Conservation (phyloP, 2,329 filamentous ascomycete species). For the Neodidymelliopsis sp. region DNA sequence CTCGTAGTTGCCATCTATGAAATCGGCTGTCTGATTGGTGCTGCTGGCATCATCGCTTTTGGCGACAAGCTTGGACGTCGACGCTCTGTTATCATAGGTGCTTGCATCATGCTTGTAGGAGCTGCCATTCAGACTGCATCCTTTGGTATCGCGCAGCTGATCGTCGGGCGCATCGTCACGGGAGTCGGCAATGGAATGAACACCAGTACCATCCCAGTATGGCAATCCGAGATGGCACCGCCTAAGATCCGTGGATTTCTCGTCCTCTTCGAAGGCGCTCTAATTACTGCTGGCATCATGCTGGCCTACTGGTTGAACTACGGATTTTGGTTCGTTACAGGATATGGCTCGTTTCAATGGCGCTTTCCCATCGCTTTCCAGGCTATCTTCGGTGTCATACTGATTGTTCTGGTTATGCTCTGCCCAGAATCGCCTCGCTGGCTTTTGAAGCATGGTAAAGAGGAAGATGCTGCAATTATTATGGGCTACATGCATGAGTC, state of each 20-base stretch:
- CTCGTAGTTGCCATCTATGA: not conserved
- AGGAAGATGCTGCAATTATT: constrained; percentile 28
- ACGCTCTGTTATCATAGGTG: not conserved
- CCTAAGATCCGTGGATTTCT: constrained; percentile 42
- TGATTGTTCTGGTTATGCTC: constrained; percentile 55
- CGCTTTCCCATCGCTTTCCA: constrained; percentile 58
- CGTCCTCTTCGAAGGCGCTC: constrained; percentile 50
- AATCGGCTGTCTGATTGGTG: not conserved
- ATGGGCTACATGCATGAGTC: not conserved
- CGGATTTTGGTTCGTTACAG: constrained; percentile 42
- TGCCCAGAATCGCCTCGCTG: constrained; percentile 56
- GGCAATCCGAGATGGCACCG: constrained; percentile 50
- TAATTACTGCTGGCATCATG: constrained; percentile 47
- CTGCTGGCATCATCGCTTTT: not conserved
- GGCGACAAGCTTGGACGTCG: not conserved
- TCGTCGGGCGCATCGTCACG: constrained; percentile 19
- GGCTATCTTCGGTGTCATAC: constrained; percentile 51
- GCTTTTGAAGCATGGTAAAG: constrained; percentile 53
- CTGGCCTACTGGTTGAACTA: constrained; percentile 48
- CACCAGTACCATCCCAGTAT: constrained; percentile 50
- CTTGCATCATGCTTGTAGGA: constrained; percentile 32
- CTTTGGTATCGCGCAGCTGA: constrained; percentile 26
- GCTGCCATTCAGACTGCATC: constrained; percentile 46
- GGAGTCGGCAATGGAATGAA: constrained; percentile 27
- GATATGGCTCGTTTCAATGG: constrained; percentile 42